phyloP scores from a whole-genome alignment of 208 protist genomes.

The Acanthamoeba sp. region DNA sequence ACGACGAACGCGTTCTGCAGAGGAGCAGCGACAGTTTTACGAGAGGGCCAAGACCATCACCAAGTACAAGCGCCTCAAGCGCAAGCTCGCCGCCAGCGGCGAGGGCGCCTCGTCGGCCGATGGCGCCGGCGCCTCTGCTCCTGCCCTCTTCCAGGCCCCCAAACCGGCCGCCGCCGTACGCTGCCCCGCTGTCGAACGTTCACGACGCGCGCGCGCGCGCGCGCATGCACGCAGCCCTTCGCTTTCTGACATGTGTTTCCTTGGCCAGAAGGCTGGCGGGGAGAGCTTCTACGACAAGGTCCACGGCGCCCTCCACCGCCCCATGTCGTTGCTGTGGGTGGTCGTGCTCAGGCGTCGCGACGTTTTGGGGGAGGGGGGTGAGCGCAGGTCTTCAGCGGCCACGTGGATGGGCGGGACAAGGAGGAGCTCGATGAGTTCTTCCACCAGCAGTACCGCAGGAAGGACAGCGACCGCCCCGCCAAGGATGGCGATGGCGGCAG shows the following conservation, averaged over 20 bases:
- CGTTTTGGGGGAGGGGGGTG: background rate
- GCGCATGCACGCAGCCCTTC: no score
- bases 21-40: background rate
- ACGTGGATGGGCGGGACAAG: background rate
- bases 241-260: no score
- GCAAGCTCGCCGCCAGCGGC: background rate
- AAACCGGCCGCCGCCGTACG: background rate
- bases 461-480: no score
- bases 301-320: background rate
- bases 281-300: slow-evolving; percentile 16
- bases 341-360: no score
- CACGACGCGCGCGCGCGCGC: no score
- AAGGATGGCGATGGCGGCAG: background rate
- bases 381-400: slow-evolving; percentile 1
- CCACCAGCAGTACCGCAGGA: background rate
- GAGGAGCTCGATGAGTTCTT: background rate
- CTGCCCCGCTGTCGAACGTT: background rate
- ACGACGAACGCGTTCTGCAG: no score
- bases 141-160: background rate
- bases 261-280: background rate
- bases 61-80: background rate
- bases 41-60: background rate
- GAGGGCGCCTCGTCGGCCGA: no score
- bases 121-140: background rate
- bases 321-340: background rate